Base-by-base conservation (phyloP, 768 basidiomycete species). In the Solioccasus polychromus region DNA sequence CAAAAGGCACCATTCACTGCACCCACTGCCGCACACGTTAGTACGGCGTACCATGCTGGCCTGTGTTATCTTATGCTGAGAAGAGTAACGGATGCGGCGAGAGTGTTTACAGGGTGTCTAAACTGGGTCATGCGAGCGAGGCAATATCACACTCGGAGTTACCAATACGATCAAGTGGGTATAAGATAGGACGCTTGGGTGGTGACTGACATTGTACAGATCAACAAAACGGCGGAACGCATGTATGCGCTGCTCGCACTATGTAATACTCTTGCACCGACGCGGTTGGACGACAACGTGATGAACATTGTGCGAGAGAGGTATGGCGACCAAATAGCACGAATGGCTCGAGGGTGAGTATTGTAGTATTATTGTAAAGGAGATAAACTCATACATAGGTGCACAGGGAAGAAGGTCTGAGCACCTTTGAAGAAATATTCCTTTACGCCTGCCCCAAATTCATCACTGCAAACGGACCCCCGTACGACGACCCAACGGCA, bases 211-310 rank as follows among this genome's bases (percentile, higher is more conserved):
- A 7, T 15, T 20, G 20, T 3, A 29, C 56, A 92, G 89, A 96
- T 99, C 69, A 92, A 86, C 72, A 97, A 97, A 75, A 94, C 89
- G 15, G 94, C 92, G 3, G 96, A 99, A 61, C 75, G 96, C 36
- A 99, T 98, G 94, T 95, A 97, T 59, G 93, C 93, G 5, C 68
- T 99, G 25, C 89, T 97, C 51, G 91, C 93, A 7, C 82, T 99
- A 48, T 95, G 92, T 71, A 88, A 92, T 55, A 87, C 90, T 1
- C 77, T 98, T 8, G 92, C 93, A 3, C 94, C 96, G 2, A 93
- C 86, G 45, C 78, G 93, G 46, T 71, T 95, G 50, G 95, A 98
- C 59, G 94, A 96, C 63, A 92, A 92, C 61, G 93, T 95, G 60
- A 85, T 92, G 68, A 86, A 91, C 64, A 85, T 84, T 43, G 89